Conservation (phyloP, 495 filamentous ascomycete genomes). For the Bryoglossum gracile region DNA sequence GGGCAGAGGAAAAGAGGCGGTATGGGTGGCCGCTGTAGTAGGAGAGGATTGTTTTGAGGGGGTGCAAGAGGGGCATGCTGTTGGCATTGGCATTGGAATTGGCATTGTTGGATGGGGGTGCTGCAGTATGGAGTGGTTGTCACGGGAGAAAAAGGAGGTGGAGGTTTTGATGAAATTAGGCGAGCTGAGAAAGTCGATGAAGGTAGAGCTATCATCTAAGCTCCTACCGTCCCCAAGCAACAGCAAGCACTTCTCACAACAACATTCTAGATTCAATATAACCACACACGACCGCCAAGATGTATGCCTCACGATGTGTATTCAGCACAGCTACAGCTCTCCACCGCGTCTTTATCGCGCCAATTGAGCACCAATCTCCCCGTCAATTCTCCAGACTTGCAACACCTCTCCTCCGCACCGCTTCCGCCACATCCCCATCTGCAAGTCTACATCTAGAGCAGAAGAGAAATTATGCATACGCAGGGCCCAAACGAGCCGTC, state of each 20-base stretch:
- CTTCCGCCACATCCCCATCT: neutral
- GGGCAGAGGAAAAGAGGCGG: constrained; percentile 21
- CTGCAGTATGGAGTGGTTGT: neutral
- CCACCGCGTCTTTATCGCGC: constrained; percentile 31
- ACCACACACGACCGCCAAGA: too few species aligned
- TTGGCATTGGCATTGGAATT: constrained; percentile 15
- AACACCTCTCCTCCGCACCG: constrained; percentile 9
- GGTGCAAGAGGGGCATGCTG: neutral
- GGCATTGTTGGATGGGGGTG: neutral
- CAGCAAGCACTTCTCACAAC: too few species aligned
- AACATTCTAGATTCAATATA: too few species aligned
- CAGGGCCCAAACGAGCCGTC: constrained; percentile 6
- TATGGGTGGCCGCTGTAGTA: constrained; percentile 11
- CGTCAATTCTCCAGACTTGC: constrained; percentile 11
- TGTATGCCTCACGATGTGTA: constrained; percentile 30
- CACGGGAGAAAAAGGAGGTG: neutral
- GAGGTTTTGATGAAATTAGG: neutral
- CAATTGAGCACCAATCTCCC: constrained; percentile 14
- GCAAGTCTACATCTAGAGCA: constrained; percentile 2
- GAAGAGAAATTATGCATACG: constrained; percentile 18
- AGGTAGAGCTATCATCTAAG: neutral
- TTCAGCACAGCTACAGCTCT: constrained; percentile 36
- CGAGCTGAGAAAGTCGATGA: too few species aligned
- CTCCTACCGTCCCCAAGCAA: neutral
- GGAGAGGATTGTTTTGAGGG: neutral